phyloP scores from a whole-genome alignment of 2,329 filamentous ascomycete species.

The Ophiostoma ips region DNA sequence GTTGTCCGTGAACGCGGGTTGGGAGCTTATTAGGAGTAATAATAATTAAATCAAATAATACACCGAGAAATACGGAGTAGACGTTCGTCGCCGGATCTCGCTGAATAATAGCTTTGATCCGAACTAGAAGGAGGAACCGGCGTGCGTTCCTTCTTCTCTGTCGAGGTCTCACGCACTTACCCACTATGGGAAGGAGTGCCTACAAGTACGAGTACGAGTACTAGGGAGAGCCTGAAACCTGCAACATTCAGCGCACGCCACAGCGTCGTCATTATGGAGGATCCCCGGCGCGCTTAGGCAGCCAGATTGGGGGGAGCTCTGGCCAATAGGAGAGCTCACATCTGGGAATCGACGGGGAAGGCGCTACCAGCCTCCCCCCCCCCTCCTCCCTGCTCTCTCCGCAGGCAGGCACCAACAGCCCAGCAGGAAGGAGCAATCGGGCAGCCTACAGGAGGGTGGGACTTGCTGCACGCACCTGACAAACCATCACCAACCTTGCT shows the following conservation, averaged over 20 bases:
- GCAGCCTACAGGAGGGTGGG: neutral
- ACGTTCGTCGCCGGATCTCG: no score
- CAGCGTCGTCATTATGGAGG: constrained; percentile 8
- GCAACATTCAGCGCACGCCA: neutral
- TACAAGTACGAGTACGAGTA: no score
- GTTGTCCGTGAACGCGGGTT: no score
- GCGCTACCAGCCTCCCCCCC: constrained; percentile 6
- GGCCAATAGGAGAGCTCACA: constrained; percentile 10
- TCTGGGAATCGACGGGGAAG: constrained; percentile 2
- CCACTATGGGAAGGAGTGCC: no score
- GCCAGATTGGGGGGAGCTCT: constrained; percentile 8
- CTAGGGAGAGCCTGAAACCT: no score
- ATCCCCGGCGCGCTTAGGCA: constrained; percentile 6
- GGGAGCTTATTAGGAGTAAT: no score
- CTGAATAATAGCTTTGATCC: no score
- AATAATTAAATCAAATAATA: no score
- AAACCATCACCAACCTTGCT: neutral
- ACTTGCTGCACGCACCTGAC: neutral
- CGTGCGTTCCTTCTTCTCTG: no score
- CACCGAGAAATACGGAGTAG: no score
- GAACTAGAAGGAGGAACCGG: no score
- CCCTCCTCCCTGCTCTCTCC: constrained; percentile 5
- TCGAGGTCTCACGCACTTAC: no score
- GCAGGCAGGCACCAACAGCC: constrained; percentile 1
- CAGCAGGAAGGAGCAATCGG: neutral